Evolutionary conservation across 345 rosid genomes (phyloP), one percentile per base, ranked within the genome.

Genomic region (Salix dunnii): DNA sequence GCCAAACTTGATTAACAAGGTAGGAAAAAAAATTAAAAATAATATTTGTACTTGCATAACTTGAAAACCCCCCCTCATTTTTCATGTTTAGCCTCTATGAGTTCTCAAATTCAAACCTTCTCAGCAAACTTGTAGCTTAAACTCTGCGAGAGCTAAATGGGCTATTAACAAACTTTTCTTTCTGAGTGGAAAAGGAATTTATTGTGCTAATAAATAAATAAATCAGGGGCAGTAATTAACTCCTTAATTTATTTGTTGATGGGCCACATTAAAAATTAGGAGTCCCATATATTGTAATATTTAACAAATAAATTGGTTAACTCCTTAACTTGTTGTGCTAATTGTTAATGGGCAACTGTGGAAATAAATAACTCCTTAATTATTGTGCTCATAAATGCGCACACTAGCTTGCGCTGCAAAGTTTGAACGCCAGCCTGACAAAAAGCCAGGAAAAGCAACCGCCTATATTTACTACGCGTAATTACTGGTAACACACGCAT

Each of bases 401-500:
- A 0, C 11, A 46, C 76, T 31, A 43, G 21, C 67, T 46, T 73
- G 66, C 40, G 40, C 73, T 11, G 55, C 18, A 46, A 38, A 49
- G 74, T 31, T 35, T 82, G 71, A 84, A 51, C 74, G 65, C 76
- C 82, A 58, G 27, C 12, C 81, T 77, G 84, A 82, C 79, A 70
- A 79, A 69, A 74, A 70, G 79, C 55, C 14, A 70, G 62, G 23
- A 5, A 53, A 20, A 20, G 28, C 31, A 79, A 81, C 77, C 27
- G 55, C 75, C 79, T 46, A 65, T 64, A 3, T 46, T 68, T 55
- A 77, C 68, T 36, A 28, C 51, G 25, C 46, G 0, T 70, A 30
- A 6, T 33, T n/a, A 10, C 58, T 23, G 72, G 79, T 70, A 73
- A 60, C 53, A 13, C 60, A 53, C 76, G 55, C 80, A 21, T 6